Evolutionary conservation across 2,329 filamentous ascomycete species (phyloP).

Genomic region (Colletotrichum incanum): DNA sequence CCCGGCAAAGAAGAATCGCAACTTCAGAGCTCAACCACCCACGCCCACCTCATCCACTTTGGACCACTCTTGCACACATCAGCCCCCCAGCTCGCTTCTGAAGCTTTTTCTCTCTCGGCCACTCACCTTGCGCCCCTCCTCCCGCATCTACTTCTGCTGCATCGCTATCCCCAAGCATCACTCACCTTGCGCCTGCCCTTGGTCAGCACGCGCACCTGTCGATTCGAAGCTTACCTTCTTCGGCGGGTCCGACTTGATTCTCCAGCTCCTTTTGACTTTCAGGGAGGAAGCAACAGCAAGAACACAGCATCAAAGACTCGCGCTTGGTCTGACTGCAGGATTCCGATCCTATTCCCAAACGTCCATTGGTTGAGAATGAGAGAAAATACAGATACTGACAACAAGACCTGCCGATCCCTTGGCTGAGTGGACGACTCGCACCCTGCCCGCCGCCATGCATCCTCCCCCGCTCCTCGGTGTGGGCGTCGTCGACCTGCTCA

Average conservation of each 20-base stretch:
- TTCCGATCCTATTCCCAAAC: not conserved
- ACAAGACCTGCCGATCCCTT: constrained; percentile 39
- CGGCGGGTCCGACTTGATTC: constrained; percentile 21
- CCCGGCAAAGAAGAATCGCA: constrained; percentile 39
- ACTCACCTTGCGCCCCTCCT: constrained; percentile 13
- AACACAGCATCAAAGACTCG: not conserved
- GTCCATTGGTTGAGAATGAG: constrained; percentile 40
- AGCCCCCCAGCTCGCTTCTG: constrained; percentile 30
- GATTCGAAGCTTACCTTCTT: constrained; percentile 17
- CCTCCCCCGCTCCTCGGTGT: constrained; percentile 45
- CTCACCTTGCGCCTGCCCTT: constrained; percentile 4
- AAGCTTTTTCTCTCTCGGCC: constrained; percentile 30
- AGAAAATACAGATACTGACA: constrained; percentile 32
- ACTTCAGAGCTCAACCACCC: constrained; percentile 34
- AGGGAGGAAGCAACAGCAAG: not conserved
- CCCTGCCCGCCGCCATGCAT: constrained; percentile 36
- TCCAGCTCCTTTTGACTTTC: not conserved
- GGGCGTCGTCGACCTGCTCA: constrained; percentile 58
- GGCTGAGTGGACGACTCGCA: constrained; percentile 39
- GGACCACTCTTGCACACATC: constrained; percentile 26
- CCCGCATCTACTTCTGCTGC: constrained; percentile 26
- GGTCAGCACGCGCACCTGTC: constrained; percentile 12
- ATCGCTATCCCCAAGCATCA: constrained; percentile 18
- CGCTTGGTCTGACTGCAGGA: constrained; percentile 18
- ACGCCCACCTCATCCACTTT: constrained; percentile 37